Base-by-base conservation (phyloP, 805 yeast genomes). In the Starmera dryadoides region DNA sequence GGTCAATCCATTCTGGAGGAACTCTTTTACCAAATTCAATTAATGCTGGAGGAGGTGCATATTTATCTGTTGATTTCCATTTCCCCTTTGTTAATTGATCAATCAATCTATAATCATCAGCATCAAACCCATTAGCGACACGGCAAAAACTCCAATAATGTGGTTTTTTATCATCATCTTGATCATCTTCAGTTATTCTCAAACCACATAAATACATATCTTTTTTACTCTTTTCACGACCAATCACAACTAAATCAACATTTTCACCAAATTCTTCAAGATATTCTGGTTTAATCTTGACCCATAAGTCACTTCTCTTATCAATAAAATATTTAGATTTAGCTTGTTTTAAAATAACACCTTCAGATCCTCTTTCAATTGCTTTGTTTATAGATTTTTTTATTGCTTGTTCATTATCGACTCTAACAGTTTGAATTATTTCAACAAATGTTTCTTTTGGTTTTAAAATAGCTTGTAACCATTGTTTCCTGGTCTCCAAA, bases 241-340 rank as follows among this genome's bases (percentile, higher is more conserved):
- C 98, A 41, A 89, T 79, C 0, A 91, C 74, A 3, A 79, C 66
- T 35, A 88, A 56, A 58, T 91, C 98, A 44, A 88, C 64, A 50
- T 85, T 84, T 46, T 88, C 95, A 9, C 96, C 96, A 58, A 84
- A 83, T 42, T 82, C 86, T 40, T 79, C 82, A 38, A 88, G 64
- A 53, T 88, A 89, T 48, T 89, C 96, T 0, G 98, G 98, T 56
- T 91, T 91, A 2, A 91, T 74, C 53, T 91, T 91, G 14, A 87
- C 65, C 96, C 97, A 91, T n/a, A 69, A 61, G 15, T 71, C 73
- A 33, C 70, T 68, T 36, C 87, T 63, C 26, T 70, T 72, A n/a
- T 77, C 86, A 14, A 84, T 68, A 3, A 61, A 55, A 55, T 91
- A 91, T 14, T 56, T 61, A 2, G 83, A 69, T 11, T 63, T 57